Evolutionary conservation across 257 asterid species (phyloP).

Genomic region (Scutellaria minor): DNA sequence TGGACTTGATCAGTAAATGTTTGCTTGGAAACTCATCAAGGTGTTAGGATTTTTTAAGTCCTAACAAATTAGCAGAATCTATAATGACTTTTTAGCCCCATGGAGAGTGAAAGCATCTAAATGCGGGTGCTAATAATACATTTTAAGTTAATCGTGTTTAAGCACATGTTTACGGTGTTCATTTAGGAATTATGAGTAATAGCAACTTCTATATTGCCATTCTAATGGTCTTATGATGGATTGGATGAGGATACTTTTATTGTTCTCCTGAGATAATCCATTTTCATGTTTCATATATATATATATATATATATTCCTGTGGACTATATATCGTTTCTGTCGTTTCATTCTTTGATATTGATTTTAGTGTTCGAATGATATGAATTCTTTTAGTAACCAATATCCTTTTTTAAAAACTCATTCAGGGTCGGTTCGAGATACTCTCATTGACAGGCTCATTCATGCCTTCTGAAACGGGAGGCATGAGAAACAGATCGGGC

Average conservation of each 20-base stretch:
- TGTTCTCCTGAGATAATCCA: not conserved
- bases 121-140: not conserved
- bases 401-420: not conserved
- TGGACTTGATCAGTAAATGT: not conserved
- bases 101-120: not conserved
- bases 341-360: not conserved
- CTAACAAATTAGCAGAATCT: not conserved
- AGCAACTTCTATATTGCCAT: not conserved
- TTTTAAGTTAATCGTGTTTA: not conserved
- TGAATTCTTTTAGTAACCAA: not conserved
- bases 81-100: not conserved
- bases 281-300: no score
- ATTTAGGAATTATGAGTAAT: not conserved
- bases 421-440: slow-evolving; percentile 93
- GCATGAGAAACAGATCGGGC: slow-evolving; percentile 87
- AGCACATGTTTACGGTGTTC: not conserved
- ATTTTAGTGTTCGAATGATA: not conserved
- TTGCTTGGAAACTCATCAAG: not conserved
- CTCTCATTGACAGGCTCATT: slow-evolving; percentile 88
- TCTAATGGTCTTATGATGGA: not conserved
- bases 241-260: not conserved
- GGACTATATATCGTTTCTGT: not conserved
- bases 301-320: not conserved
- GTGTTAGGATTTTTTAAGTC: not conserved
- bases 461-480: slow-evolving; percentile 85